Percentiles rank a stretch among this genome's conserved stretches.
phyloP scores from a whole-genome alignment of 2,329 filamentous ascomycete species.

The Ceratocystis cacaofunesta region DNA sequence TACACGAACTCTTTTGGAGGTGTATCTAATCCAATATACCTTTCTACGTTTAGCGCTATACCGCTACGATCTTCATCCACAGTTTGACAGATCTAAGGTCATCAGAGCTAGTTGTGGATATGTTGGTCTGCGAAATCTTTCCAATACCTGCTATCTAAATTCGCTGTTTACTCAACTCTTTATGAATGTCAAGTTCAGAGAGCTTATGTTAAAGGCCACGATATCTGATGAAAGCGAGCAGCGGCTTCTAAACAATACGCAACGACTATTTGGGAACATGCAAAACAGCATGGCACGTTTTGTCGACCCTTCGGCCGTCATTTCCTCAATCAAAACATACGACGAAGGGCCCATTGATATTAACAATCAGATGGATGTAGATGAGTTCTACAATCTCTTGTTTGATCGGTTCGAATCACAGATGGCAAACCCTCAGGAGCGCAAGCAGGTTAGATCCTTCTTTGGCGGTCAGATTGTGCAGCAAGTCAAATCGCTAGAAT shows the following conservation, averaged over 20 bases:
- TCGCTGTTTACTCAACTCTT: conserved; percentile 88
- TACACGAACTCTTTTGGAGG: background rate
- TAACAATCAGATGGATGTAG: conserved; percentile 89
- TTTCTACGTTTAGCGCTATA: conserved; percentile 31
- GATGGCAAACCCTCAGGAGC: conserved; percentile 51
- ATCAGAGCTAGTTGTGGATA: conserved; percentile 70
- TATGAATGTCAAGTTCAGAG: conserved; percentile 81
- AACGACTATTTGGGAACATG: conserved; percentile 70
- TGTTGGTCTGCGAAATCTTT: conserved; percentile 78
- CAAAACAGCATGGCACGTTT: conserved; percentile 65
- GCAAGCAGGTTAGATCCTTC: conserved; percentile 61
- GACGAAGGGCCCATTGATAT: conserved; percentile 75
- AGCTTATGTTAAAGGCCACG: conserved; percentile 59
- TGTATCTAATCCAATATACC: background rate
- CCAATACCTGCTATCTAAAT: conserved; percentile 95
- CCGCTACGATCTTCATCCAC: conserved; percentile 43
- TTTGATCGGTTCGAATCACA: conserved; percentile 86
- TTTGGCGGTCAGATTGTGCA: conserved; percentile 87
- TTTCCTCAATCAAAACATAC: conserved; percentile 64
- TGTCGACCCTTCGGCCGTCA: conserved; percentile 58
- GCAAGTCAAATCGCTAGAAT: conserved; percentile 91
- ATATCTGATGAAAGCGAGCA: conserved; percentile 45
- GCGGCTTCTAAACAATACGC: conserved; percentile 58
- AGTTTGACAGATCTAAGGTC: conserved; percentile 50
- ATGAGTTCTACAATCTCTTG: conserved; percentile 90